Evolutionary conservation across 1,284 basidiomycete species (phyloP).

Genomic region (Ustilago vetiveriae): DNA sequence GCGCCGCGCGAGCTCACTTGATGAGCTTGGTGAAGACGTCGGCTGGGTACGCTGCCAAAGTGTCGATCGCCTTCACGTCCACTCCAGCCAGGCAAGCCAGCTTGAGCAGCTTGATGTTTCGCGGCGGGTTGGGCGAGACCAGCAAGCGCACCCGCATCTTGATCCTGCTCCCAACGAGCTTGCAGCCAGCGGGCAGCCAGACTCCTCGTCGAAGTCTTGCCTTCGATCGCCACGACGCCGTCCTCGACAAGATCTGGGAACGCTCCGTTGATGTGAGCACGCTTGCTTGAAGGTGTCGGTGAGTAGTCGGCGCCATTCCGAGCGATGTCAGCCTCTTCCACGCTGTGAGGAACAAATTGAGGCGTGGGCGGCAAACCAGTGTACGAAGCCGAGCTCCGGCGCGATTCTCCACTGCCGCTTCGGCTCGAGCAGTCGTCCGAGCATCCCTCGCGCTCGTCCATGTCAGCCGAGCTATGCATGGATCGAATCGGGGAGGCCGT

Average conservation of each 20-base stretch:
- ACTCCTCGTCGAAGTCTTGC: constrained; percentile 17
- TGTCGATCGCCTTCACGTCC: constrained; percentile 4
- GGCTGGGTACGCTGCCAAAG: constrained; percentile 22
- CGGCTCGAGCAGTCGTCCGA: constrained; percentile 49
- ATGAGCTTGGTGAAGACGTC: not conserved
- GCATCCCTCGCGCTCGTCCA: constrained; percentile 36
- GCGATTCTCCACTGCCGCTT: constrained; percentile 46
- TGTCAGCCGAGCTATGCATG: constrained; percentile 20
- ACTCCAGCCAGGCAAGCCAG: constrained; percentile 3
- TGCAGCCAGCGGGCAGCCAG: constrained; percentile 37
- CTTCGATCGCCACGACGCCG: constrained; percentile 9
- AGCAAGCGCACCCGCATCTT: constrained; percentile 3
- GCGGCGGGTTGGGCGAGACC: constrained; percentile 9
- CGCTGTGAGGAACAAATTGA: constrained; percentile 39
- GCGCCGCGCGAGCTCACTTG: constrained; percentile 9
- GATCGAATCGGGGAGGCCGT: constrained; percentile 12
- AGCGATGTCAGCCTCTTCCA: constrained; percentile 15
- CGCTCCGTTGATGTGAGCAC: constrained; percentile 5
- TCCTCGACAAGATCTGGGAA: constrained; percentile 12
- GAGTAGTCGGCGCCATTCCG: constrained; percentile 14
- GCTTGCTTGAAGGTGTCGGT: constrained; percentile 30
- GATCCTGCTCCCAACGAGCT: constrained; percentile 33
- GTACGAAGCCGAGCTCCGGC: constrained; percentile 54
- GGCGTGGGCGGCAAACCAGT: constrained; percentile 57
- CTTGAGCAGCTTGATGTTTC: constrained; percentile 11